Evolutionary conservation across 2,329 filamentous ascomycete genomes (phyloP), one percentile per base, ranked within the genome.

Genomic region (Claviceps paspali): DNA sequence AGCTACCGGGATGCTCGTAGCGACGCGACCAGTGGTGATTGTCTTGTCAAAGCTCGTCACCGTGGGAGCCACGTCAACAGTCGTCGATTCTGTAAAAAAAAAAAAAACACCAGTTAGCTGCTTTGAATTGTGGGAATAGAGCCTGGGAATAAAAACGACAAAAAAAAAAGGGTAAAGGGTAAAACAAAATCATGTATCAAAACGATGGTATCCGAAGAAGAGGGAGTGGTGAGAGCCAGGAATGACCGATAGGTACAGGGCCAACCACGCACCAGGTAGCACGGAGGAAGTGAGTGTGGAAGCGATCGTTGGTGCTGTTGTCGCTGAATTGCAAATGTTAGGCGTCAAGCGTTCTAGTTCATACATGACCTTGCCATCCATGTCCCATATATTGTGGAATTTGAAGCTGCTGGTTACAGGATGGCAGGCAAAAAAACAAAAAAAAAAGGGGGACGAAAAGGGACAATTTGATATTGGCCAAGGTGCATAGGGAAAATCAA

Each of bases 1-100:
- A 6, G 53, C 42, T 38, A 66, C 48, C 22, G 55, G 44, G 42
- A 48, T 62, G 10, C 52, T 57, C 9, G 60, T 60, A 24, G 49
- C 52, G 19, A 53, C 44, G 5, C 47, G 52, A 17, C 56, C 55
- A 5, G 54, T 51, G 15, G 56, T 60, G 19, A 59, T 53, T 5
- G 55, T 54, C 11, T 47, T 42, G 23, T 50, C 45, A 11, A 46
- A 45, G 5, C 48, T 48, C 15, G 47, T 45, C 14, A 46, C 35
- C 6, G 44, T 38, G 5, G 47, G 31, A 14, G 28, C 28, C 6
- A 17, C 11, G 17, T 34, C 38, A n/a, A 17, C 29, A 10, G 35
- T 30, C 1, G 35, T 41, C 3, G 27, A 5, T 28, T 9, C 9
- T 35, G 36, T 36, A 17, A 7, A 23, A 6, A 43, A n/a, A n/a